These are phyloP conservation scores for Alternaria conjuncta DNA, from an alignment of 2,329 filamentous ascomycete species.

Conservation along the genomic window DNA sequence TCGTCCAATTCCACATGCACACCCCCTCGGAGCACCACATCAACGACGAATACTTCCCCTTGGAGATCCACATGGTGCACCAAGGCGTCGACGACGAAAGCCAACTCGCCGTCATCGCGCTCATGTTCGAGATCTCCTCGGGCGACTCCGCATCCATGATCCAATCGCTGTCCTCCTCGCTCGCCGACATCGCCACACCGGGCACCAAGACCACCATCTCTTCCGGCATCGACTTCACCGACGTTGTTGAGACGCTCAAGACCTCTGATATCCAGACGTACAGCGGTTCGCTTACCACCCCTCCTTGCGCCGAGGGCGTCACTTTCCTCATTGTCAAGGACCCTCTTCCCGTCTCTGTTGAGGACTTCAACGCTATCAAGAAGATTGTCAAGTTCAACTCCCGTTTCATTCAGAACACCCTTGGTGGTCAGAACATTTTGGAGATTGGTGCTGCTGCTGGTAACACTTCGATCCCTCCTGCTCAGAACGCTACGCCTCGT, in stretches of 20 bases:
- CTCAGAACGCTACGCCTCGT: background rate
- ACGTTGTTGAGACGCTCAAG: slow-evolving; percentile 48
- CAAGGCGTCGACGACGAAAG: slow-evolving; percentile 50
- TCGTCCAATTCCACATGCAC: slow-evolving; percentile 67
- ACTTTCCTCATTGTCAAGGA: slow-evolving; percentile 60
- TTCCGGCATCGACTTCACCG: slow-evolving; percentile 53
- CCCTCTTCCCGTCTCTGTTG: slow-evolving; percentile 56
- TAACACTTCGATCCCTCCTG: slow-evolving; percentile 3
- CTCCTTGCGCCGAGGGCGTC: slow-evolving; percentile 66
- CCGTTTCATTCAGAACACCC: slow-evolving; percentile 60
- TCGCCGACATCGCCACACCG: slow-evolving; percentile 49
- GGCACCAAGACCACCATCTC: slow-evolving; percentile 47
- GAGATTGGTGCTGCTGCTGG: slow-evolving; percentile 15
- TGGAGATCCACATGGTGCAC: slow-evolving; percentile 66
- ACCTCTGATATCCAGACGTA: slow-evolving; percentile 58
- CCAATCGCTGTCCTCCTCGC: slow-evolving; percentile 36
- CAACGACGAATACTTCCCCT: slow-evolving; percentile 54
- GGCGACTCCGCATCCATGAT: slow-evolving; percentile 41
- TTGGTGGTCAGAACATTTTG: slow-evolving; percentile 56
- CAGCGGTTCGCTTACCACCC: slow-evolving; percentile 66
- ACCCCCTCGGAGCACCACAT: slow-evolving; percentile 66
- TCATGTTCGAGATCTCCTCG: slow-evolving; percentile 52
- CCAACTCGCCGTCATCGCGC: slow-evolving; percentile 49
- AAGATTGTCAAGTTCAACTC: slow-evolving; percentile 62
- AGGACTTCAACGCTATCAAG: slow-evolving; percentile 61